Conservation (phyloP, 2,329 filamentous ascomycete genomes). For the Aspergillus eucalypticola region DNA sequence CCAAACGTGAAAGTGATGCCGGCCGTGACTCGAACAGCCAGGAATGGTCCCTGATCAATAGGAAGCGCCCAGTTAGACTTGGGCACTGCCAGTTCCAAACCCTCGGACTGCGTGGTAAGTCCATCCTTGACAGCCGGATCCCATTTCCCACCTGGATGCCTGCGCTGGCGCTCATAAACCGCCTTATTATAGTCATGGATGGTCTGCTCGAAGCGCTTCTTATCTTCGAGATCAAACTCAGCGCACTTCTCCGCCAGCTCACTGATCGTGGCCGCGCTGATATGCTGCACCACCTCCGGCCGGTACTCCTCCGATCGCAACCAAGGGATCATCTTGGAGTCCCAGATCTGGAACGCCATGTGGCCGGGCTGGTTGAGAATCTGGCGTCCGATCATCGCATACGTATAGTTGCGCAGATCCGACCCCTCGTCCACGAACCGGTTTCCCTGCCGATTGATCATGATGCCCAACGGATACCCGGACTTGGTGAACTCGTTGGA, state of each 20-base stretch:
- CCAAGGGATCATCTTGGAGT: conserved; percentile 54
- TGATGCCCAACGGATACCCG: conserved; percentile 66
- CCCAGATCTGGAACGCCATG: conserved; percentile 66
- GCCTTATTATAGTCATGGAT: conserved; percentile 61
- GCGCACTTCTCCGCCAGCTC: conserved; percentile 57
- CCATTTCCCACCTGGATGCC: conserved; percentile 51
- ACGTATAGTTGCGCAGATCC: conserved; percentile 67
- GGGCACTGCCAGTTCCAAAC: conserved; percentile 46
- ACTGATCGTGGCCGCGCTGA: conserved; percentile 54
- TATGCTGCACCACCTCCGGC: conserved; percentile 56
- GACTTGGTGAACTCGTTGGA: conserved; percentile 71
- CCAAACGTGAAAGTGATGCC: conserved; percentile 71
- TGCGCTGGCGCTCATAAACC: conserved; percentile 49
- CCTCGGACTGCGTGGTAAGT: conserved; percentile 59
- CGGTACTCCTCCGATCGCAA: conserved; percentile 64
- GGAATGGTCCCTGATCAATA: conserved; percentile 57
- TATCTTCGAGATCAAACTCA: conserved; percentile 50
- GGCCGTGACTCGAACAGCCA: conserved; percentile 64
- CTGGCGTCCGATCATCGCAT: conserved; percentile 64
- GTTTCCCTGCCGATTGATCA: conserved; percentile 60
- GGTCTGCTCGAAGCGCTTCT: conserved; percentile 52
- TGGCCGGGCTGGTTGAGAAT: conserved; percentile 62
- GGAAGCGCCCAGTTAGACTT: conserved; percentile 70
- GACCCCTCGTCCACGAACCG: conserved; percentile 68
- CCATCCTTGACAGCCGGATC: conserved; percentile 64